Base-by-base conservation (phyloP, 352 stramenopile genomes). In the Phytophthora meadii region DNA sequence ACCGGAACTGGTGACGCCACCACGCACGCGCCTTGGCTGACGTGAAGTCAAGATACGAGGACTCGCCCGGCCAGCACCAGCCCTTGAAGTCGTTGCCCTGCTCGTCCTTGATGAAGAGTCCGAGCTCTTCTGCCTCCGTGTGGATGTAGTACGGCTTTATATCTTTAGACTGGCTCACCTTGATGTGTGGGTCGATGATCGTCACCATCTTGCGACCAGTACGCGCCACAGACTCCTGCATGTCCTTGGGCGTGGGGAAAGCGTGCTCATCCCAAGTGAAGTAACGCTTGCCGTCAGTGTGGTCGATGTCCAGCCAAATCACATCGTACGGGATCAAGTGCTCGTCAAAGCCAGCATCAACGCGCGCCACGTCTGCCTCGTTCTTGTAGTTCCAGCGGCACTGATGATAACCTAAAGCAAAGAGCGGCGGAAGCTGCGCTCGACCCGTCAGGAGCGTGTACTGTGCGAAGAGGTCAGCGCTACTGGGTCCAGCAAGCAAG, bases 341-440 rank as follows among this genome's bases (percentile, higher is more conserved):
- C 60, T 98, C 94, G 68, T 99, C 96, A 70, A 99, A 99, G 37
- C 94, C 95, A 24, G 78, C 79, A 65, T 96, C 72, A 9, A 94
- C 86, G 44, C 88, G 79, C 19, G 90, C 87, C 22, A 99, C 93
- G 75, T 99, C 97, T 17, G 88, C 81, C 61, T 99, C 98, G 76
- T 99, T 98, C 61, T 98, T 98, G 82, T 99, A 99, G 82, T 99
- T 99, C 98, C 98, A 99, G 46, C 98, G 92, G 70, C 97, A 99
- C 79, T 99, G 98, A 70, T 99, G 98, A 77, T 99, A 99, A 10
- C 91, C 97, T 30, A 99, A 74, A 17, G 94, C 87, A 77, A 99
- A 99, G 30, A 99, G 81, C 14, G 98, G 97, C 4, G 98, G 98
- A 25, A 99, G 71, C 49, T 88, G 82, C 24, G 92, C 88, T 7